Base-by-base conservation (phyloP, 2,329 filamentous ascomycete genomes). In the Paracamarosporium sp. region DNA sequence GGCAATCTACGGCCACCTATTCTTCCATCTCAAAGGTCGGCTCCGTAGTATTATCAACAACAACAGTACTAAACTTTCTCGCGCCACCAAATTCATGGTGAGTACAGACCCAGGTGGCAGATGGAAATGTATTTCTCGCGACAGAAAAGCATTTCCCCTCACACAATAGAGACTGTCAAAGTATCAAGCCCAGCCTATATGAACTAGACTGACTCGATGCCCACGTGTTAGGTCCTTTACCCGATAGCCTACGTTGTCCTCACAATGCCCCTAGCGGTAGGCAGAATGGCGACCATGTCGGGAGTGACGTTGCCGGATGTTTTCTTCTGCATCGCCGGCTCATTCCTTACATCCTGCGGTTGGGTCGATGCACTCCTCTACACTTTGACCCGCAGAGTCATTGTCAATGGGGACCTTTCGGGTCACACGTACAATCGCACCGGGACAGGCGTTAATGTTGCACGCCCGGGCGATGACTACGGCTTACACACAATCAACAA, bases 201-300 rank as follows among this genome's bases (percentile, higher is more conserved):
- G 36, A 22, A n/a, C 22, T 12, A 11, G 7, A 17, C 36, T 40
- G 17, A 40, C 17, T 40, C 17, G 15, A 9, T n/a, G 5, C 11
- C 12, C 12, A 5, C 31, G 12, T 20, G 9, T 17, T 8, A 40
- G 36, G 73, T 90, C 41, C 78, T 90, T 30, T 90, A 91, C 60
- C 88, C 89, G 0, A 70, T 87, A 60, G 87, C 89, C 57, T 91
- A 91, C 70, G 81, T 89, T 2, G 56, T 88, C 17, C 86, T 89
- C 62, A 91, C 88, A 0, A 80, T 88, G 0, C 89, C 89, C 0
- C 79, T 91, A 1, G 87, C 88, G 7, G 65, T 76, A 5, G 75
- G 74, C 6, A 71, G 75, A 33, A 78, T 78, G 75, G 67, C 72
- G 13, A 65, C 71, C 20, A 78, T 78, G 75, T 72, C 69, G 1